Evolutionary conservation across 23 red algal genomes (phyloP), one percentile per base, ranked within the genome.

Genomic region (Gracilaria caudata): DNA sequence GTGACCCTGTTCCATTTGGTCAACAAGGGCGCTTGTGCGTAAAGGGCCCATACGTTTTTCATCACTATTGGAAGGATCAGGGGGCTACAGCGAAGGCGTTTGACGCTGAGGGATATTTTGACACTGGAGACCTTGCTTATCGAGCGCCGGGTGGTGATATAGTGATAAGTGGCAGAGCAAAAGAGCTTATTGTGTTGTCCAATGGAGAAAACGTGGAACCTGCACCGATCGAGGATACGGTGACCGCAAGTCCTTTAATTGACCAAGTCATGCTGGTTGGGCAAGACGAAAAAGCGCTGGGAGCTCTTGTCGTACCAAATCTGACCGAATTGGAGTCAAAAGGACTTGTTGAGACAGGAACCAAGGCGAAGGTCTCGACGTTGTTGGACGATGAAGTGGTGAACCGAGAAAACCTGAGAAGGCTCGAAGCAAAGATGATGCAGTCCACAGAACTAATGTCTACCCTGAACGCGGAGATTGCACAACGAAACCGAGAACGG

Each of bases 181-280:
- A 99, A 57, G 97, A 99, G 45, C 44, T 95, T 3, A 95, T 99
- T 26, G 97, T 99, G 24, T 64, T 99, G 68, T 94, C 78, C 29
- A 96, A 94, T 43, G 97, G 97, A 44, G 97, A 99, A 89, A 99
- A 99, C 64, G 43, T 99, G 0, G 97, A 94, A 63, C 97, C 97
- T 6, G 70, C 72, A 46, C 94, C 97, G 25, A 93, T 99, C 36
- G 97, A 99, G 57, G 88, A 94, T 73, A 90, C 90, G 24, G 74
- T 99, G 37, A n/a, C 82, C 7, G 88, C 83, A 32, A 91, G 68
- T 51, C 77, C 78, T 25, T 64, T 91, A 14, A 78, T 99, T 25
- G 97, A 99, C 29, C 97, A 99, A 75, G 55, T 99, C 35, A 94
- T 99, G 90, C 51, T 99, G 55, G 93, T 95, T 54, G 97, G 97